A percentile compares a stretch with the other conserved stretches of the same genome.
These are phyloP conservation scores for Phytophthora foliorum DNA, from an alignment of 352 stramenopile species.

Conservation along the genomic window DNA sequence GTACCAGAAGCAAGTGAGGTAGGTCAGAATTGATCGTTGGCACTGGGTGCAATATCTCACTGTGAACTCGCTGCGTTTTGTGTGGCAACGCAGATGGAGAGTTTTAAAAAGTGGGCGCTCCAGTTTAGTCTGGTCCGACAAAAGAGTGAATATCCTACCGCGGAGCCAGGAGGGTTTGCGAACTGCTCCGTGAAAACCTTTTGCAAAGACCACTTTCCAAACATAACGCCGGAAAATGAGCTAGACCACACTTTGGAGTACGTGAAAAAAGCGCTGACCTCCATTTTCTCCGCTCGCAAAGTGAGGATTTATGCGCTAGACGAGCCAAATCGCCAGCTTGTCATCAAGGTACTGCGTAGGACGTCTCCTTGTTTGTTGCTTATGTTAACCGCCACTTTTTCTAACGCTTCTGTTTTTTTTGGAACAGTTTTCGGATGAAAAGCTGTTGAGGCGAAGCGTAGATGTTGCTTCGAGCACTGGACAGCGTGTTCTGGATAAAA, in stretches of 20 bases:
- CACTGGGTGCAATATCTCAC: neutral
- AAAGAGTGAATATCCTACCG: constrained; percentile 45
- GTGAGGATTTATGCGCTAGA: constrained; percentile 78
- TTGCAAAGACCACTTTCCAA: constrained; percentile 80
- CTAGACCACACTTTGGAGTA: constrained; percentile 82
- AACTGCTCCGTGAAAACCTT: constrained; percentile 76
- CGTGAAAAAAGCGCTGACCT: constrained; percentile 62
- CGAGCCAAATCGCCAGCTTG: constrained; percentile 39
- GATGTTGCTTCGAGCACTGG: constrained; percentile 46
- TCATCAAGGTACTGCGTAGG: constrained; percentile 66
- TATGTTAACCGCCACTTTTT: neutral
- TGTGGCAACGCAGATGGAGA: constrained; percentile 76
- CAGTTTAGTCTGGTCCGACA: constrained; percentile 67
- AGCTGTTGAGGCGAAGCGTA: constrained; percentile 50
- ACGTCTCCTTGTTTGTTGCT: neutral
- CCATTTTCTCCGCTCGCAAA: constrained; percentile 63
- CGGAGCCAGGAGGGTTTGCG: constrained; percentile 52
- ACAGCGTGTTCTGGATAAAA: constrained; percentile 42
- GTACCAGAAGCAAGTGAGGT: constrained; percentile 54
- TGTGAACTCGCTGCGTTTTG: neutral
- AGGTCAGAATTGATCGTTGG: neutral
- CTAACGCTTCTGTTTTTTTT: constrained; percentile 14
- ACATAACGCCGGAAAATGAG: constrained; percentile 82
- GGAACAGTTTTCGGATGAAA: constrained; percentile 69
- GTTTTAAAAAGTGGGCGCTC: constrained; percentile 79